A percentile compares a stretch with the other conserved stretches of the same genome.
Conservation (phyloP, 1,284 basidiomycete genomes). For the Cystobasidium slooffiae region DNA sequence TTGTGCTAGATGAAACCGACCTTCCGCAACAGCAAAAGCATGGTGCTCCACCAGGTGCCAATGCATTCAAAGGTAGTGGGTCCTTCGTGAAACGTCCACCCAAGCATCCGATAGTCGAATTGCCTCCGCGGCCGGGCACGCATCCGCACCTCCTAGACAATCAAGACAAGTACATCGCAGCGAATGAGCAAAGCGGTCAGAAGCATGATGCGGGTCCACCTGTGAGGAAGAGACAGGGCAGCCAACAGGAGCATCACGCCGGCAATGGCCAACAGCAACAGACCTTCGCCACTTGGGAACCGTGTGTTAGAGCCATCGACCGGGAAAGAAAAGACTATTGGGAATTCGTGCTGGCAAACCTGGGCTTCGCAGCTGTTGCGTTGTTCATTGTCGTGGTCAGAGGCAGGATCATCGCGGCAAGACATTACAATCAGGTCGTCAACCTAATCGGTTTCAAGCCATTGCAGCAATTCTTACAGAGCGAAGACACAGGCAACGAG, state of each 20-base stretch:
- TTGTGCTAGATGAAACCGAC: constrained; percentile 21
- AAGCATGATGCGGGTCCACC: constrained; percentile 6
- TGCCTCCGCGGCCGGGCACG: constrained; percentile 16
- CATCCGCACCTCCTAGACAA: constrained; percentile 29
- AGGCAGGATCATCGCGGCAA: constrained; percentile 34
- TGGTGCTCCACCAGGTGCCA: constrained; percentile 11
- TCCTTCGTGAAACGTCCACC: constrained; percentile 14
- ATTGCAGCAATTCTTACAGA: constrained; percentile 20
- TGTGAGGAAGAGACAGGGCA: neutral
- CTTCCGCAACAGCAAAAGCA: constrained; percentile 29
- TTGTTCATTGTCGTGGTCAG: constrained; percentile 34
- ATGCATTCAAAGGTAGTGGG: neutral
- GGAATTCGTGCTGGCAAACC: constrained; percentile 35
- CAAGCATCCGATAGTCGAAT: constrained; percentile 23
- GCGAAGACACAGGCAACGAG: neutral
- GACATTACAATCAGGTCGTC: constrained; percentile 41
- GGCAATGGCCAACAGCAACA: neutral
- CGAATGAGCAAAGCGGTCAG: constrained; percentile 19
- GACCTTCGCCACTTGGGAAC: constrained; percentile 34
- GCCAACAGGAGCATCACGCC: neutral
- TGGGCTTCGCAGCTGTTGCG: constrained; percentile 34
- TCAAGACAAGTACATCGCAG: neutral
- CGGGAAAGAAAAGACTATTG: constrained; percentile 37
- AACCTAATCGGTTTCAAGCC: constrained; percentile 37
- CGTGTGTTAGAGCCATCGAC: constrained; percentile 38